phyloP scores from a whole-genome alignment of 2,329 filamentous ascomycete species.

The Xylariomycetidae sp. region DNA sequence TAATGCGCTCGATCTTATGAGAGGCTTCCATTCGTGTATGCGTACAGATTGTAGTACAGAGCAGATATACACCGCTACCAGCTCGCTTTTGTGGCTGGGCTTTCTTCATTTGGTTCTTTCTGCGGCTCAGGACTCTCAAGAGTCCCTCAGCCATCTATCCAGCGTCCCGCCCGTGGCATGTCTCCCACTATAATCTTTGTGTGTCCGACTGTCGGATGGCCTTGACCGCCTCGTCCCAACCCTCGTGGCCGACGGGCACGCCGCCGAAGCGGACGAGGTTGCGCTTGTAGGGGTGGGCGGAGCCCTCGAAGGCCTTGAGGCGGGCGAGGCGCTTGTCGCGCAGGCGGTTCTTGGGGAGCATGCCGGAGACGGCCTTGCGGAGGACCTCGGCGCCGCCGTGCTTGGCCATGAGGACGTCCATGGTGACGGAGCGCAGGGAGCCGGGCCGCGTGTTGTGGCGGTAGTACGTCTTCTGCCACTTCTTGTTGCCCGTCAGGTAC shows the following conservation, averaged over 20 bases:
- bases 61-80: slow-evolving; percentile 18
- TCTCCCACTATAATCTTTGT: slow-evolving; percentile 40
- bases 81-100: slow-evolving; percentile 4
- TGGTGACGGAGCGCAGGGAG: slow-evolving; percentile 78
- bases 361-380: slow-evolving; percentile 86
- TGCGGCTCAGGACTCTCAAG: no score
- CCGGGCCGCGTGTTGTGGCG: slow-evolving; percentile 88
- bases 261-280: slow-evolving; percentile 74
- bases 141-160: no score
- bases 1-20: slow-evolving; percentile 14
- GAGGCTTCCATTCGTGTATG: slow-evolving; percentile 14
- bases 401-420: slow-evolving; percentile 93
- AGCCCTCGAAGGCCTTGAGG: slow-evolving; percentile 94
- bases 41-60: slow-evolving; percentile 20
- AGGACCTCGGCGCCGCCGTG: slow-evolving; percentile 89
- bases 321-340: slow-evolving; percentile 80
- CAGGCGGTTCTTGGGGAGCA: slow-evolving; percentile 95
- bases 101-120: no score
- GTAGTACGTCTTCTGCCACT: slow-evolving; percentile 92
- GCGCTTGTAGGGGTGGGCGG: slow-evolving; percentile 81
- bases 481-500: slow-evolving; percentile 86
- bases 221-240: slow-evolving; percentile 47
- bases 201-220: slow-evolving; percentile 44
- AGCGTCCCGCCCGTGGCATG: no score
- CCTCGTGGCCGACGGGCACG: slow-evolving; percentile 44